Conservation (phyloP, 495 filamentous ascomycete genomes). For the Xylaria palmicola region DNA sequence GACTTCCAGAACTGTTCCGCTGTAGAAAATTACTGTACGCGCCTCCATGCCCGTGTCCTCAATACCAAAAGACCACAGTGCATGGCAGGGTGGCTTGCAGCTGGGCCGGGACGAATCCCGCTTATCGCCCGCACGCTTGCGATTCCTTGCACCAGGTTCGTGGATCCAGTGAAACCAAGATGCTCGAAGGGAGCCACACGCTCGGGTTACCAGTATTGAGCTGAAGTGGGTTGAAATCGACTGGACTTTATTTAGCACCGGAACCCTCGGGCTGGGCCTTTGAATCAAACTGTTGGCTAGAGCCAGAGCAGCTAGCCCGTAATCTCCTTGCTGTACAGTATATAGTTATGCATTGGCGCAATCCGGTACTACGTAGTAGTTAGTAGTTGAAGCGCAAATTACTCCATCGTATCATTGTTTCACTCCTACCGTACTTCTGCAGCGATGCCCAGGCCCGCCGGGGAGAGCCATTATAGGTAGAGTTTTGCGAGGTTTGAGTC, state of each 20-base stretch:
- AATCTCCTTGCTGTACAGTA: constrained; percentile 1
- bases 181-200: constrained; percentile 10
- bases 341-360: neutral
- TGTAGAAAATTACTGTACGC: neutral
- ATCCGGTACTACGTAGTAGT: neutral
- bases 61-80: constrained; percentile 2
- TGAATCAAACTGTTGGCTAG: neutral
- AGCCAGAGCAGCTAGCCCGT: neutral
- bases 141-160: constrained; percentile 18
- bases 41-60: constrained; percentile 3
- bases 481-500: neutral
- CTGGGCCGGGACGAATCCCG: constrained; percentile 10
- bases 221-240: neutral
- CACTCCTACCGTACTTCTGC: neutral
- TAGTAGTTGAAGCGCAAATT: neutral
- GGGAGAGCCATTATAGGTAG: neutral
- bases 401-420: constrained; percentile 1
- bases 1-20: neutral
- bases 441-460: neutral
- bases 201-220: constrained; percentile 18
- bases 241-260: neutral
- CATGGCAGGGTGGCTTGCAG: constrained; percentile 20
- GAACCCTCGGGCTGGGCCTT: constrained; percentile 2
- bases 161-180: constrained; percentile 16
- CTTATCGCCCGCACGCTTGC: constrained; percentile 13